Percentiles rank a stretch among this genome's conserved stretches.
phyloP scores from a whole-genome alignment of 148 eudicot genomes.

The Spergularia bocconei region DNA sequence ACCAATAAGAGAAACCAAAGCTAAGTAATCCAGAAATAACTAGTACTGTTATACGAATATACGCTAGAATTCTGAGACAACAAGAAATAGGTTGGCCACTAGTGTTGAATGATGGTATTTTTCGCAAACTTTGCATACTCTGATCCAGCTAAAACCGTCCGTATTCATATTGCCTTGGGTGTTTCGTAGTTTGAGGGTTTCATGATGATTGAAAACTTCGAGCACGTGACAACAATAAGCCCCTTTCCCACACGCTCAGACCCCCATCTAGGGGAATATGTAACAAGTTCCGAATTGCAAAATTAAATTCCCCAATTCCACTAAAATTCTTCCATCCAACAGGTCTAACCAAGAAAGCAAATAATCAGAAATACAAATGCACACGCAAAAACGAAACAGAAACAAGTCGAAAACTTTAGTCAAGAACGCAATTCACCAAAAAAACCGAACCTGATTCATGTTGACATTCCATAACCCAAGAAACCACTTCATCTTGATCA shows the following conservation, averaged over 20 bases:
- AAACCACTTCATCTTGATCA: slow-evolving; percentile 66
- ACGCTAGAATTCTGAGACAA: not conserved
- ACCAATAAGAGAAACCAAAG: not conserved
- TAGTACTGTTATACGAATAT: not conserved
- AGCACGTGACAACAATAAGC: no score
- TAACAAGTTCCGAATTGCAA: no score
- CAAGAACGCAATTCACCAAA: slow-evolving; percentile 9
- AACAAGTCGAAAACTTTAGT: not conserved
- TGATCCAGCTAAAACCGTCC: not conserved
- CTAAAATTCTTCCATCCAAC: not conserved
- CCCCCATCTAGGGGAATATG: no score
- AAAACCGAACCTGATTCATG: slow-evolving; percentile 77
- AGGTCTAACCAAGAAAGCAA: not conserved
- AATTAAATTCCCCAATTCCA: no score
- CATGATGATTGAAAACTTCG: no score
- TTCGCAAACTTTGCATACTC: not conserved
- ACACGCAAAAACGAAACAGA: not conserved
- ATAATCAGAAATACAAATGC: not conserved
- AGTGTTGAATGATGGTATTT: not conserved
- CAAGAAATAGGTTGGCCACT: not conserved
- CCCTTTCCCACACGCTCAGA: no score
- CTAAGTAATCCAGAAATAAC: not conserved
- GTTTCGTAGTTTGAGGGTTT: no score
- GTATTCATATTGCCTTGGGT: not conserved
- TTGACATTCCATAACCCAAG: slow-evolving; percentile 95